Conservation (phyloP, 352 stramenopile genomes). For the Pythium biforme region DNA sequence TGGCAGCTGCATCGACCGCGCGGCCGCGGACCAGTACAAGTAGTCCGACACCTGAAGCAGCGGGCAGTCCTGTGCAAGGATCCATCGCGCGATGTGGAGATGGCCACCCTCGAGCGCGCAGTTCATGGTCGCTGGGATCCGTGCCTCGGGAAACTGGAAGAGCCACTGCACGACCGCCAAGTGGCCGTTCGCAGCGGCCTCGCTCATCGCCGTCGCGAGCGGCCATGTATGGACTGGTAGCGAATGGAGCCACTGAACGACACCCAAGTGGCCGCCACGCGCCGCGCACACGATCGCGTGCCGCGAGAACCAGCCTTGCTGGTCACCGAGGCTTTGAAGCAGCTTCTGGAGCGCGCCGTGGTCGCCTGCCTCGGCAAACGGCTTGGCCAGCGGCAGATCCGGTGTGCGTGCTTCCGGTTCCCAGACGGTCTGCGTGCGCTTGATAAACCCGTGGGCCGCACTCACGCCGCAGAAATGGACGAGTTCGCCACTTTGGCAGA, state of each 20-base stretch:
- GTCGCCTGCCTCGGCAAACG: not conserved
- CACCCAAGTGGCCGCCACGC: not conserved
- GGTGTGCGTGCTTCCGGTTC: not conserved
- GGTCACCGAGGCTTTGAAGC: not conserved
- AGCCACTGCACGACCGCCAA: conserved; percentile 2
- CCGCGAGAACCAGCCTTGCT: not conserved
- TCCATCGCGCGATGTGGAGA: not conserved
- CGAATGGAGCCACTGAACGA: conserved; percentile 6
- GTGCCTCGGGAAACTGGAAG: not conserved
- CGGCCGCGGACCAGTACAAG: not conserved
- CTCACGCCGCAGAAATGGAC: conserved; percentile 1
- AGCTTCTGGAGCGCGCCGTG: not conserved
- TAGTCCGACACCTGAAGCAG: not conserved
- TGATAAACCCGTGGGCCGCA: not conserved
- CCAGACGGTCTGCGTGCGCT: not conserved
- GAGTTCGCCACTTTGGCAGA: not conserved
- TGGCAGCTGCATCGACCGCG: not conserved
- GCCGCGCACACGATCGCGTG: not conserved
- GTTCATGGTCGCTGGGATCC: not conserved
- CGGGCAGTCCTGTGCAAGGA: not conserved
- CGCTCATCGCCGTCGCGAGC: not conserved
- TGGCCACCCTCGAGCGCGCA: conserved; percentile 1
- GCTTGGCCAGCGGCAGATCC: conserved; percentile 1
- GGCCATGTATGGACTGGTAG: not conserved
- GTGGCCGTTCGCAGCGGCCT: not conserved